Base-by-base conservation (phyloP, 116 monocot species). In the Iris pallida region DNA sequence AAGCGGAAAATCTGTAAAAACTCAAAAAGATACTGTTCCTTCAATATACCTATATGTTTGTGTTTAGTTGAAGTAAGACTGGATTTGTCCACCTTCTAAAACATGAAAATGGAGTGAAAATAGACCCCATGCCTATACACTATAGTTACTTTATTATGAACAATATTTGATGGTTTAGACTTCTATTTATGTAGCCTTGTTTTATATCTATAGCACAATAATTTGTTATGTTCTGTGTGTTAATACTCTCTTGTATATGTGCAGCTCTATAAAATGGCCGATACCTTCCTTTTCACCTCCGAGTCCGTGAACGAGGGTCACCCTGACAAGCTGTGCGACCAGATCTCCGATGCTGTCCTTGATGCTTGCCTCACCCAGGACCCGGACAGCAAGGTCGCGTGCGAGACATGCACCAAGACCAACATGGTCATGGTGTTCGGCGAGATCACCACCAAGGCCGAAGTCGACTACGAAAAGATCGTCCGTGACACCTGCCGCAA, bases 371-470 rank as follows among this genome's bases (percentile, higher is more conserved):
- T 92, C 15, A 76, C 83, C 4, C 86, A 92, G 81, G 92, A 92
- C 61, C 92, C 92, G 2, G 88, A 92, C 66, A 92, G 88, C 88
- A 92, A 92, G 86, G 88, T 92, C 17, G 92, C 92, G 0, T 88
- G 92, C 47, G 92, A 92, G 70, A 92, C 88, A 20, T 92, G 92
- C 77, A 81, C 86, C 71, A 92, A 88, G 77, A 92, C 92, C 47
- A 92, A 92, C 83, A 88, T 88, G 88, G 92, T 92, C 45, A 92
- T 92, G 92, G 92, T 92, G 57, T 92, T 92, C 15, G 88, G 92
- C 0, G 92, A 92, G 76, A 92, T 88, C 86, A 92, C 88, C 71
- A 92, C 92, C 78, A 88, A 88, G 78, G 92, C 88, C 60, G 55
- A 76, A 4, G 74, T 92, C 3, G 80, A 92, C 72, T 92, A 92